phyloP scores from a whole-genome alignment of 495 filamentous ascomycete species.

The Daldinia bambusicola region DNA sequence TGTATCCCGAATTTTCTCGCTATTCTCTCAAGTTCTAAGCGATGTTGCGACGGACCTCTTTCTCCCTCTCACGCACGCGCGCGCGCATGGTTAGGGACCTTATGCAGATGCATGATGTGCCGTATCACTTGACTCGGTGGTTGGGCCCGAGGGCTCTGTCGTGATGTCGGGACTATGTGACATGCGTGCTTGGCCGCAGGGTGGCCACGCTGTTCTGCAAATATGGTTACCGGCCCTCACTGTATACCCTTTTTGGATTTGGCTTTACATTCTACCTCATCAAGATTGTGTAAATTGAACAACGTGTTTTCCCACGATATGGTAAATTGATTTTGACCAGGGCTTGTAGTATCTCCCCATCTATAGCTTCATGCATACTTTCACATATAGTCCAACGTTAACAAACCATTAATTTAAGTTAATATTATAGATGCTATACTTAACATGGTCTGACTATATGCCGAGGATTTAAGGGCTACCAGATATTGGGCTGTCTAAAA shows the following conservation, averaged over 20 bases:
- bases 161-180: slow-evolving; percentile 29
- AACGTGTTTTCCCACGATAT: slow-evolving; percentile 7
- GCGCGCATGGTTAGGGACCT: background rate
- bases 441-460: background rate
- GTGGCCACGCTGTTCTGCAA: slow-evolving; percentile 3
- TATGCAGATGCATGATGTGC: slow-evolving; percentile 26
- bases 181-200: slow-evolving; percentile 23
- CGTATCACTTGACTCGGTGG: slow-evolving; percentile 23
- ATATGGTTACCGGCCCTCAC: slow-evolving; percentile 16
- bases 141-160: slow-evolving; percentile 11
- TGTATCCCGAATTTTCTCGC: slow-evolving; percentile 7
- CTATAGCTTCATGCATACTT: too few species aligned
- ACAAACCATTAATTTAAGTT: too few species aligned
- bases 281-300: background rate
- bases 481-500: background rate
- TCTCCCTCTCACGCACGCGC: background rate
- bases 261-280: background rate
- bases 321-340: background rate
- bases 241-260: slow-evolving; percentile 17
- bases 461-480: background rate
- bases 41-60: slow-evolving; percentile 11
- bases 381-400: background rate
- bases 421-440: background rate
- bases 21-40: slow-evolving; percentile 25
- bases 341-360: background rate